Evolutionary conservation across 495 filamentous ascomycete species (phyloP).

Genomic region (Aspergillus wentii): DNA sequence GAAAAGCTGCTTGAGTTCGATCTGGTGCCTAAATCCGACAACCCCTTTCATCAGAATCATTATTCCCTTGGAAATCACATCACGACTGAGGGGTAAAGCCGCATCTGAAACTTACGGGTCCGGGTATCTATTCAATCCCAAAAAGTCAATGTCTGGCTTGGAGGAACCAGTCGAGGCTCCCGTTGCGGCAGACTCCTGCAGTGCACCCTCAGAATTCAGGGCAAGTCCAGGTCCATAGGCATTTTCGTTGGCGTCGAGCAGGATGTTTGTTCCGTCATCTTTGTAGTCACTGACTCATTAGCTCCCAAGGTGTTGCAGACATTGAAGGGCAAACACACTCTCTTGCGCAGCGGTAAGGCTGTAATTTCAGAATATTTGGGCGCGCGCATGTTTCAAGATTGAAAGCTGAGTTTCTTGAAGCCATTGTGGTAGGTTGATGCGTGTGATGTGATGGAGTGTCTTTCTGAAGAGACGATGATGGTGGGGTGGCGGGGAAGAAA

Average conservation of each 20-base stretch:
- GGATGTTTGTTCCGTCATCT: constrained; percentile 93
- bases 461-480: constrained; percentile 3
- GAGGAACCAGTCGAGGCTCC: constrained; percentile 30
- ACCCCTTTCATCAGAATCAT: no score
- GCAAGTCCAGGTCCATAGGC: constrained; percentile 78
- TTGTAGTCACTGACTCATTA: constrained; percentile 83
- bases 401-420: constrained; percentile 49
- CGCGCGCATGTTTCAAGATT: constrained; percentile 76
- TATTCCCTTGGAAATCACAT: no score
- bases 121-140: constrained; percentile 87
- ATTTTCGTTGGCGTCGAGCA: constrained; percentile 98
- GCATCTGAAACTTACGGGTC: constrained; percentile 85
- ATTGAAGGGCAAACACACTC: constrained; percentile 52
- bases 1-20: constrained; percentile 76
- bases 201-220: constrained; percentile 40
- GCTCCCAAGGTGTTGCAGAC: constrained; percentile 12
- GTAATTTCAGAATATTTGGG: constrained; percentile 73
- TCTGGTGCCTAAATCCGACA: constrained; percentile 79
- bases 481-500: constrained; percentile 18
- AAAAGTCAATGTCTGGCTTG: constrained; percentile 57
- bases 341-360: constrained; percentile 81
- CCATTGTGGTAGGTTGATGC: constrained; percentile 25
- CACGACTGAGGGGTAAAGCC: no score
- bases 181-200: constrained; percentile 30
- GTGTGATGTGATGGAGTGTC: background rate